A percentile compares a stretch with the other conserved stretches of the same genome.
Conservation (phyloP, 371 early-diverging fungal genomes). For the Actinomortierella wolfii region DNA sequence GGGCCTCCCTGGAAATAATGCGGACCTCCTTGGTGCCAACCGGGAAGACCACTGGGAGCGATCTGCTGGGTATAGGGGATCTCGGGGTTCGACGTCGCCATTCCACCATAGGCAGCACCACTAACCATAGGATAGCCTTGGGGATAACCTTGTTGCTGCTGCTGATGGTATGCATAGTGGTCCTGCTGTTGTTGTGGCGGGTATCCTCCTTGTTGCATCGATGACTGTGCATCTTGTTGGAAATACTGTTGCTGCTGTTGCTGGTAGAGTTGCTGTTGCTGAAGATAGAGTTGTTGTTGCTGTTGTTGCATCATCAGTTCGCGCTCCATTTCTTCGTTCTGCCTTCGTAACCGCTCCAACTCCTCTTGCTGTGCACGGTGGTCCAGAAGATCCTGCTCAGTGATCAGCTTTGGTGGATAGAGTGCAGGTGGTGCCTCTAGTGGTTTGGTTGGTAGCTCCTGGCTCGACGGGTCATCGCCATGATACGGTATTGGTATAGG, state of each 20-base stretch:
- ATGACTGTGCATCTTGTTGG: neutral
- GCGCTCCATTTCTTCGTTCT: constrained; percentile 30
- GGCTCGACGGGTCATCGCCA: constrained; percentile 4
- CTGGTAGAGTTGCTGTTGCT: constrained; percentile 2
- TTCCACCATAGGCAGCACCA: no score
- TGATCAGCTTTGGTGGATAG: constrained; percentile 35
- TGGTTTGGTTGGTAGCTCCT: no score
- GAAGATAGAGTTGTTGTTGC: constrained; percentile 2
- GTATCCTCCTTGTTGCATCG: constrained; percentile 13
- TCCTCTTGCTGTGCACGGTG: constrained; percentile 15
- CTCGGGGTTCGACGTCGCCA: no score
- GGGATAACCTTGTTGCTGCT: constrained; percentile 12
- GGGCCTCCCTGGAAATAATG: no score
- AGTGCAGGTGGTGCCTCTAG: no score
- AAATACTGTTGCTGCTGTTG: constrained; percentile 3
- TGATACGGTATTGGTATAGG: constrained; percentile 21
- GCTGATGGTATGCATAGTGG: constrained; percentile 7
- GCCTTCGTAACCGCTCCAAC: constrained; percentile 24
- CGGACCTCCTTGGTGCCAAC: no score
- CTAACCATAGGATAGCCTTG: no score
- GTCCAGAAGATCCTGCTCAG: constrained; percentile 24
- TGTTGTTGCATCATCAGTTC: constrained; percentile 20
- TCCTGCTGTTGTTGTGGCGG: constrained; percentile 13
- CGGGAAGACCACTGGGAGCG: no score
- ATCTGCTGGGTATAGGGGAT: no score